Percentiles rank a stretch among this genome's conserved stretches.
Conservation (phyloP, 345 rosid species). For the Pistacia vera region DNA sequence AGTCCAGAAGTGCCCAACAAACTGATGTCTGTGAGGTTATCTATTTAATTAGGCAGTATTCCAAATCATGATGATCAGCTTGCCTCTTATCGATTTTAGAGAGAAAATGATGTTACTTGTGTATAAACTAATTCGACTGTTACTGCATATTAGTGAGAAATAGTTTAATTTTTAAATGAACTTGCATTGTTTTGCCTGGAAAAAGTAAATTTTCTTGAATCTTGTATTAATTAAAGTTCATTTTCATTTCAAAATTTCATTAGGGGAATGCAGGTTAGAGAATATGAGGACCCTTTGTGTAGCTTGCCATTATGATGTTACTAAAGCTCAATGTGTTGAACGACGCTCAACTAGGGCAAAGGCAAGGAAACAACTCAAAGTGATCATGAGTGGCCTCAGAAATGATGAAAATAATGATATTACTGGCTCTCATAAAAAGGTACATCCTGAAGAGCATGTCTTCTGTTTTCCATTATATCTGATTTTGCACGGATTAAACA, state of each 20-base stretch:
- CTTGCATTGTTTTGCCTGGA: not conserved
- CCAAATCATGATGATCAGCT: too few species aligned
- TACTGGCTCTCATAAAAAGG: conserved; percentile 32
- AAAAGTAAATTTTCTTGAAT: not conserved
- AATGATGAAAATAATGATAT: conserved; percentile 28
- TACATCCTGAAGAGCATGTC: conserved; percentile 11
- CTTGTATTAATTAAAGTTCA: not conserved
- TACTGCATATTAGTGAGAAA: not conserved
- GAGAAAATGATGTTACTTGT: too few species aligned
- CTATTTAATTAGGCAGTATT: not conserved
- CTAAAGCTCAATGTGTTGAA: conserved; percentile 72
- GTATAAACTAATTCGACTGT: not conserved
- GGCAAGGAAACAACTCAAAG: conserved; percentile 69
- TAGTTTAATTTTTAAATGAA: not conserved
- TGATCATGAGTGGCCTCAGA: conserved; percentile 41
- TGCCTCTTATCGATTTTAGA: too few species aligned
- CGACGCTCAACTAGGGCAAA: conserved; percentile 49
- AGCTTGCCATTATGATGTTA: conserved; percentile 83
- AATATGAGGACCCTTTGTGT: conserved; percentile 96
- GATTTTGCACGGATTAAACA: not conserved
- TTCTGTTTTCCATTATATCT: not conserved
- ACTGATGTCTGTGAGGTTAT: not conserved
- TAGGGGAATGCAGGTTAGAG: conserved; percentile 90
- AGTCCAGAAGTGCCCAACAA: not conserved
- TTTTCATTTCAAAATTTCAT: conserved; percentile 15